A percentile compares a stretch with the other conserved stretches of the same genome.
Conservation (phyloP, 23 red algal species). For the Chondrus crispus region DNA sequence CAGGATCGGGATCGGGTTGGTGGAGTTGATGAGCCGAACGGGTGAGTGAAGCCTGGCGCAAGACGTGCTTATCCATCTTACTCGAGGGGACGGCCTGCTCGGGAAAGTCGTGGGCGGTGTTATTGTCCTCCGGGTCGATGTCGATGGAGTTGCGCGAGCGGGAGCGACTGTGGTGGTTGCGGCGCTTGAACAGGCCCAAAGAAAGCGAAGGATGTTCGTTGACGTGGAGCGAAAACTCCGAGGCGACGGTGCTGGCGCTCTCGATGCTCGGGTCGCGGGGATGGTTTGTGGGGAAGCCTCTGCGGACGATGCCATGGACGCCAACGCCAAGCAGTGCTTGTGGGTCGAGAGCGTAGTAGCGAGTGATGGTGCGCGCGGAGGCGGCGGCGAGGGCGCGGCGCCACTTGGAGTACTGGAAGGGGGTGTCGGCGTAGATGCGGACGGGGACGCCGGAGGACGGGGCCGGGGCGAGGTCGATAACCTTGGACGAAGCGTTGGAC, state of each 20-base stretch:
- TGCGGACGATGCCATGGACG: conserved; percentile 40
- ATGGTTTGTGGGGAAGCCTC: conserved; percentile 3
- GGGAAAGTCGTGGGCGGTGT: neutral
- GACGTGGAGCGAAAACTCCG: conserved; percentile 22
- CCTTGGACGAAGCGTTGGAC: conserved; percentile 21
- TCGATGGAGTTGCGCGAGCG: neutral
- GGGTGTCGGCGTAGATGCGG: conserved; percentile 52
- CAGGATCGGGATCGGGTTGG: neutral
- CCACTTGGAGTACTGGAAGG: conserved; percentile 57
- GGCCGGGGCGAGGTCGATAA: conserved; percentile 52
- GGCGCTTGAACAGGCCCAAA: neutral
- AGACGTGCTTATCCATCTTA: conserved; percentile 24
- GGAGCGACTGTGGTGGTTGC: neutral
- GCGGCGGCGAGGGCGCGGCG: neutral
- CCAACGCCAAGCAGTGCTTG: conserved; percentile 41
- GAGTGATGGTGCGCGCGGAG: neutral
- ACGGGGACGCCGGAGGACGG: conserved; percentile 37
- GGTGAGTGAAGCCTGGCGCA: neutral
- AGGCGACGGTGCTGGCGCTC: neutral
- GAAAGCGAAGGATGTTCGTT: neutral
- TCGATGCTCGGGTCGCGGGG: conserved; percentile 29
- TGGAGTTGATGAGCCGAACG: no score
- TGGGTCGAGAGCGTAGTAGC: conserved; percentile 21
- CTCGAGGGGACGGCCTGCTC: conserved; percentile 11
- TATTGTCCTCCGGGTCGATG: neutral